Conservation (phyloP, 2,329 filamentous ascomycete genomes). For the Aureobasidium uvarum region DNA sequence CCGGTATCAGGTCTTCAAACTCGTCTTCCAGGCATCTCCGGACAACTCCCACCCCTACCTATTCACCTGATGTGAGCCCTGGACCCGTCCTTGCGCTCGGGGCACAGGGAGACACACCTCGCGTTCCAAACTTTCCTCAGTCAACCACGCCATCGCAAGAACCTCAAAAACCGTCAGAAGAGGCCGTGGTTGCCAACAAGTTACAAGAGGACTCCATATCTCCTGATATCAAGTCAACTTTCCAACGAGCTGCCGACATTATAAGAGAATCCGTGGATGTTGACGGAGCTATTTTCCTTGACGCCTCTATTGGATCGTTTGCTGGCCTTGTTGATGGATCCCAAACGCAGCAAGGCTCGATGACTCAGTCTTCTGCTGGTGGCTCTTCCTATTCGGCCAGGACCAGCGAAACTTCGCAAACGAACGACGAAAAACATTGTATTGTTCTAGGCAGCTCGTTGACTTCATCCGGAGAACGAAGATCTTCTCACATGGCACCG, state of each 20-base stretch:
- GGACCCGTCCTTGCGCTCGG: background rate
- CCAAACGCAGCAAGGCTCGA: background rate
- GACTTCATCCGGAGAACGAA: background rate
- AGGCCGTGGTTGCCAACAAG: conserved; percentile 8
- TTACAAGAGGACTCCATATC: conserved; percentile 38
- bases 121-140: background rate
- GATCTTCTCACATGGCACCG: background rate
- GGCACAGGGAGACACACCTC: background rate
- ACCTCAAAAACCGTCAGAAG: background rate
- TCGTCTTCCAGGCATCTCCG: background rate
- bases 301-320: conserved; percentile 33
- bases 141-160: background rate
- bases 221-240: conserved; percentile 35
- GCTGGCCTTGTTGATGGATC: conserved; percentile 27
- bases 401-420: background rate
- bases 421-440: conserved; percentile 9
- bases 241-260: conserved; percentile 48
- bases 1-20: background rate
- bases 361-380: background rate
- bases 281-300: conserved; percentile 47
- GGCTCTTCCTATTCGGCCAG: background rate
- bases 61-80: background rate
- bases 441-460: conserved; percentile 17
- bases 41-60: no score
- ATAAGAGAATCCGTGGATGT: conserved; percentile 47